These are phyloP conservation scores for Populus tremula DNA, from an alignment of 345 rosid species.

Conservation along the genomic window DNA sequence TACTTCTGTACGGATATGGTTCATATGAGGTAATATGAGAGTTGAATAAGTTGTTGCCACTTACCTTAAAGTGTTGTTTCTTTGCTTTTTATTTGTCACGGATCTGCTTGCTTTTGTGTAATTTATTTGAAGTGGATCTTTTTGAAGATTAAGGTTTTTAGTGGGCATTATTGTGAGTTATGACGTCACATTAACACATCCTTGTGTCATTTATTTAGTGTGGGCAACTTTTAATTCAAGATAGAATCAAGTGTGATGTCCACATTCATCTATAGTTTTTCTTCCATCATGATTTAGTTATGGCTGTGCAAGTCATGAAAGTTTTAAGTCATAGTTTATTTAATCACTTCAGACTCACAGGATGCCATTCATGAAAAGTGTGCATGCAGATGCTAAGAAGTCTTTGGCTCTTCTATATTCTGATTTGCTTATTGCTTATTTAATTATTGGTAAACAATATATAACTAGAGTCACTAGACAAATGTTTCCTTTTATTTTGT, in stretches of 20 bases:
- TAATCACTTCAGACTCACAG: too few species aligned
- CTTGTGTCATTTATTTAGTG: background rate
- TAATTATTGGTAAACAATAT: too few species aligned
- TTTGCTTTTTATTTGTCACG: background rate
- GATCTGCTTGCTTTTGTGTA: background rate
- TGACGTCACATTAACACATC: background rate
- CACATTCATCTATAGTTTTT: too few species aligned
- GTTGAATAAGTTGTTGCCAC: background rate
- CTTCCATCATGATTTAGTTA: background rate
- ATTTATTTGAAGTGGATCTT: background rate
- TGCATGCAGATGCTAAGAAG: too few species aligned
- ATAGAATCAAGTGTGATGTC: background rate
- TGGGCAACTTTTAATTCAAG: background rate
- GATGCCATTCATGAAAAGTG: too few species aligned
- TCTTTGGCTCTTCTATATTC: too few species aligned
- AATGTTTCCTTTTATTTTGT: too few species aligned
- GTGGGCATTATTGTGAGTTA: background rate
- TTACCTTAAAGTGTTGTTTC: background rate
- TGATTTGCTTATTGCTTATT: too few species aligned
- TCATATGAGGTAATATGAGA: conserved; percentile 78
- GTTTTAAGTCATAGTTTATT: background rate
- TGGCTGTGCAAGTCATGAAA: background rate
- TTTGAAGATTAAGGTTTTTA: background rate
- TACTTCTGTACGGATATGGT: conserved; percentile 87
- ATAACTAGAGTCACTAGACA: too few species aligned